These are phyloP conservation scores for Prunus fruticosa DNA, from an alignment of 306 rosid genomes.

Conservation along the genomic window DNA sequence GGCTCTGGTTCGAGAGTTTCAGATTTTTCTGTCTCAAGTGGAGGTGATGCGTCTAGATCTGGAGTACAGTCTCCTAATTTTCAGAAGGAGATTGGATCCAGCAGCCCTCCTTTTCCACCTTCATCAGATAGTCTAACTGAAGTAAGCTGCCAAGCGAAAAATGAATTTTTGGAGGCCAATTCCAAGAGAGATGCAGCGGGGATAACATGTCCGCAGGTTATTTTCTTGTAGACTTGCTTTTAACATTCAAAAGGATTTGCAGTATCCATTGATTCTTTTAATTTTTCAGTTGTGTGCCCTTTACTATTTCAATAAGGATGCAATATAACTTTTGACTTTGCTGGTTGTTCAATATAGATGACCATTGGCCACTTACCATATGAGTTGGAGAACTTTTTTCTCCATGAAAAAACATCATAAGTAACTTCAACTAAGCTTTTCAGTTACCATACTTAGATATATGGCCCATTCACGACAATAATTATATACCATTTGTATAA, in stretches of 20 bases:
- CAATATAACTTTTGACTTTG: not conserved
- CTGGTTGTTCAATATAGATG: not conserved
- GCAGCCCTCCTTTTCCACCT: constrained; percentile 52
- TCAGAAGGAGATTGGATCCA: constrained; percentile 47
- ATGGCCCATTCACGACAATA: not conserved
- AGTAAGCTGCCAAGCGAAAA: constrained; percentile 41
- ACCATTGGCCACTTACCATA: not conserved
- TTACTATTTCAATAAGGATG: not conserved
- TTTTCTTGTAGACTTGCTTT: constrained; percentile 25
- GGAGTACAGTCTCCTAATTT: constrained; percentile 63
- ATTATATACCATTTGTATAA: not conserved
- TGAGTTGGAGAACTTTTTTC: not conserved
- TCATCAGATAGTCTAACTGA: constrained; percentile 48
- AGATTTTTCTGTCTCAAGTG: constrained; percentile 73
- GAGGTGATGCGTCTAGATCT: constrained; percentile 66
- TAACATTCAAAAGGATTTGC: not conserved
- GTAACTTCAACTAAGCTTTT: not conserved
- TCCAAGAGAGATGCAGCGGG: constrained; percentile 41
- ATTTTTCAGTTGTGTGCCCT: not conserved
- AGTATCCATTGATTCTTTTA: not conserved
- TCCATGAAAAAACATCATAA: not conserved
- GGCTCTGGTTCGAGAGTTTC: constrained; percentile 70
- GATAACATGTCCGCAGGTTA: constrained; percentile 51
- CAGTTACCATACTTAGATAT: not conserved
- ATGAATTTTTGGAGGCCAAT: constrained; percentile 36